phyloP scores from a whole-genome alignment of 2,329 filamentous ascomycete species.

The Sphaerulina musiva region DNA sequence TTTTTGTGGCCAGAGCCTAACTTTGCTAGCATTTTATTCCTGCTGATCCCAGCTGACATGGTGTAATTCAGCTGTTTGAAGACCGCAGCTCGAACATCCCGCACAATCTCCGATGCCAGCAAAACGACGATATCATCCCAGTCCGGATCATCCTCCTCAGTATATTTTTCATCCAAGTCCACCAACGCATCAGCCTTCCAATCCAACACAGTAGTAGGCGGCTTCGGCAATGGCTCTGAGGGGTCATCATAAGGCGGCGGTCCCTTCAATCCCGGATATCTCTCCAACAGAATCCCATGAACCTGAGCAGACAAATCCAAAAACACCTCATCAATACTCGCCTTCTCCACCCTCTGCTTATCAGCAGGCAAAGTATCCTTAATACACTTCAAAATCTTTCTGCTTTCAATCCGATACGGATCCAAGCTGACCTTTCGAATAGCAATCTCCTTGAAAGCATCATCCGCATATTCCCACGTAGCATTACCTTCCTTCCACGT shows the following conservation, averaged over 20 bases:
- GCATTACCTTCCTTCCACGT: slow-evolving; percentile 91
- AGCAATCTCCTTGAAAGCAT: slow-evolving; percentile 69
- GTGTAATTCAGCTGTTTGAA: slow-evolving; percentile 72
- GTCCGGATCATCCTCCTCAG: slow-evolving; percentile 75
- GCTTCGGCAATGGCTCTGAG: slow-evolving; percentile 61
- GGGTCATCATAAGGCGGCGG: slow-evolving; percentile 68
- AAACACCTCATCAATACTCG: slow-evolving; percentile 92
- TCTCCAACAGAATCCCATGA: slow-evolving; percentile 64
- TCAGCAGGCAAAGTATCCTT: slow-evolving; percentile 62
- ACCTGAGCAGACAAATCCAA: slow-evolving; percentile 83
- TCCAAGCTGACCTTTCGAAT: slow-evolving; percentile 93
- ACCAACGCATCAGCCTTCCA: slow-evolving; percentile 64
- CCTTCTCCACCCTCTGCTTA: slow-evolving; percentile 78
- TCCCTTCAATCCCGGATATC: slow-evolving; percentile 65
- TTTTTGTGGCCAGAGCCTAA: slow-evolving; percentile 87
- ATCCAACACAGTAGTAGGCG: slow-evolving; percentile 66
- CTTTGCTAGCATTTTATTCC: slow-evolving; percentile 94
- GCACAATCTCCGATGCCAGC: slow-evolving; percentile 82
- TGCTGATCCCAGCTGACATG: slow-evolving; percentile 80
- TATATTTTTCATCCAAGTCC: slow-evolving; percentile 53
- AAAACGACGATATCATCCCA: slow-evolving; percentile 92
- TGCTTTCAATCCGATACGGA: slow-evolving; percentile 78
- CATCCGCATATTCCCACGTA: slow-evolving; percentile 83
- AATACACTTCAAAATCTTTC: slow-evolving; percentile 72
- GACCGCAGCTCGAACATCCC: slow-evolving; percentile 63